phyloP scores from a whole-genome alignment of 1,284 basidiomycete genomes.

The Pulchroboletus neoregius region DNA sequence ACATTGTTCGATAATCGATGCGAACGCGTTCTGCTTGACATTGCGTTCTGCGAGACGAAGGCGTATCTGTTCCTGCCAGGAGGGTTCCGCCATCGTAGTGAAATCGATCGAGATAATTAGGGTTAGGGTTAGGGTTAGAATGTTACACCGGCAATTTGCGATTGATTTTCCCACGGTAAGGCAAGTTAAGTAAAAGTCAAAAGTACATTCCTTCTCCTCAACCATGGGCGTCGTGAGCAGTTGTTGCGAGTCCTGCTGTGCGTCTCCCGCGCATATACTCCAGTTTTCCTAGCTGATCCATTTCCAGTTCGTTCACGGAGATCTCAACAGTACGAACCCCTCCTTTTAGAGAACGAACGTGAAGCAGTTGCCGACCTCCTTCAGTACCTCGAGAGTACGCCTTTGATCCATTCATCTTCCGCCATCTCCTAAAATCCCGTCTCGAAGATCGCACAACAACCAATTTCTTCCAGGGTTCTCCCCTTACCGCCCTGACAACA shows the following conservation, averaged over 20 bases:
- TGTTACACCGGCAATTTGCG: constrained; percentile 18
- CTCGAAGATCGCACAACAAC: constrained; percentile 85
- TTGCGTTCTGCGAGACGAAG: constrained; percentile 76
- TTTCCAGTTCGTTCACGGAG: constrained; percentile 65
- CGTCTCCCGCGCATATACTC: constrained; percentile 31
- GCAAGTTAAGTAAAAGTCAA: constrained; percentile 4
- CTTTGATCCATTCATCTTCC: constrained; percentile 5
- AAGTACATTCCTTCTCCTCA: constrained; percentile 3
- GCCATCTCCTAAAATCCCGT: constrained; percentile 10
- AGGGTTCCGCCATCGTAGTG: constrained; percentile 65
- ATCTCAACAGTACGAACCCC: constrained; percentile 87
- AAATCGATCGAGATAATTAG: constrained; percentile 9
- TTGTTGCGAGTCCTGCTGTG: constrained; percentile 78
- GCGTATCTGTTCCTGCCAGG: constrained; percentile 76
- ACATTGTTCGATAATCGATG: constrained; percentile 88
- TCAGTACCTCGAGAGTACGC: constrained; percentile 93
- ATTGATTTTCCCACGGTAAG: constrained; percentile 18
- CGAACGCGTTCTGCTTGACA: constrained; percentile 69
- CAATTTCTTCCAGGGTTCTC: constrained; percentile 93
- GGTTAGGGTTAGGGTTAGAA: constrained; percentile 28
- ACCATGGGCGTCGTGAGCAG: constrained; percentile 57
- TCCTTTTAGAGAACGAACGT: constrained; percentile 95
- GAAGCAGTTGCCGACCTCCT: constrained; percentile 98
- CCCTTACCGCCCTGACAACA: constrained; percentile 91
- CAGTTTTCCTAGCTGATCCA: constrained; percentile 9